Conservation (phyloP, 352 stramenopile genomes). For the Phytophthora idaei region DNA sequence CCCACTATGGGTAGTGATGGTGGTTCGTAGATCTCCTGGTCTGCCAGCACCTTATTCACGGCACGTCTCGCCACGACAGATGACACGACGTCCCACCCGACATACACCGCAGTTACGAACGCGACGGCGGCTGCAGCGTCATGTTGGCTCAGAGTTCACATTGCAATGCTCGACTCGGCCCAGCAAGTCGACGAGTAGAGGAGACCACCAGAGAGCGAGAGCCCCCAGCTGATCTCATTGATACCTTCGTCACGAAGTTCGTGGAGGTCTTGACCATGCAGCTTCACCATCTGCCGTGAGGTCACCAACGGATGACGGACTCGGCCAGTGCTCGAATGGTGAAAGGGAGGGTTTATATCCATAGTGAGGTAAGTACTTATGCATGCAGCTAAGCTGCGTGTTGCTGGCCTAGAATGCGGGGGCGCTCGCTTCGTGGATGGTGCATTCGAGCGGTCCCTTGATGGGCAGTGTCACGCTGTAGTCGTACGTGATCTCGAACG, state of each 20-base stretch:
- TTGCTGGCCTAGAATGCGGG: constrained; percentile 24
- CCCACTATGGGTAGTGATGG: neutral
- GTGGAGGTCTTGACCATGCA: neutral
- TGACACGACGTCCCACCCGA: neutral
- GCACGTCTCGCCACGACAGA: neutral
- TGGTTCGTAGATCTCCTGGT: neutral
- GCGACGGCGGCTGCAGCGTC: neutral
- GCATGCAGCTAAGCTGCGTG: neutral
- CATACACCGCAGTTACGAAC: neutral
- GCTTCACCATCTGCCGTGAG: neutral
- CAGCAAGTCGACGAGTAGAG: neutral
- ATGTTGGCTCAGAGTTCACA: neutral
- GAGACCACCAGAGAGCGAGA: neutral
- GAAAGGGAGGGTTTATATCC: constrained; percentile 7
- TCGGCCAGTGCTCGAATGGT: neutral
- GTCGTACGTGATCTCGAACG: constrained; percentile 49
- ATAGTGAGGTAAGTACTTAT: constrained; percentile 4
- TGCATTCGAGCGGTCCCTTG: constrained; percentile 41
- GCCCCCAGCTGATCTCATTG: neutral
- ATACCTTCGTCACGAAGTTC: neutral
- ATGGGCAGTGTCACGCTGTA: constrained; percentile 45
- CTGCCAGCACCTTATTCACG: neutral
- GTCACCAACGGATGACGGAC: neutral
- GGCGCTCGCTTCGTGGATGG: constrained; percentile 23
- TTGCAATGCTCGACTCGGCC: neutral